Conservation (phyloP, 495 filamentous ascomycete species). For the Aspergillus cavernicola region DNA sequence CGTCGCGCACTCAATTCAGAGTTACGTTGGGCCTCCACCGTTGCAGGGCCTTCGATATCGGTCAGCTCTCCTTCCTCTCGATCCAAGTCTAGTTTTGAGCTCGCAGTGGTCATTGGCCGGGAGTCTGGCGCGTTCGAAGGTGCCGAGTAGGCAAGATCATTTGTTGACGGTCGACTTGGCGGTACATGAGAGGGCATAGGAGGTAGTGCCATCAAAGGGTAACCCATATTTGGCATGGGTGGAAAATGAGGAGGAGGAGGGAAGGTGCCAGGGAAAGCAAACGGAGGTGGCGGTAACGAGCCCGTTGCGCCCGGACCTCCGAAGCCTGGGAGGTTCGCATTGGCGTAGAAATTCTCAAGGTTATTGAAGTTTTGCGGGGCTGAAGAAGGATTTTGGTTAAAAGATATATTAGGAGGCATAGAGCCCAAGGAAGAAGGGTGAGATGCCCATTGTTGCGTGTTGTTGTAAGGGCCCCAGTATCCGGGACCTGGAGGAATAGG, state of each 20-base stretch:
- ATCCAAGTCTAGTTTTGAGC: slow-evolving; percentile 17
- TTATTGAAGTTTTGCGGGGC: slow-evolving; percentile 20
- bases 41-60: slow-evolving; percentile 52
- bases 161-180: slow-evolving; percentile 3
- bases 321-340: slow-evolving; percentile 25
- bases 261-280: slow-evolving; percentile 30
- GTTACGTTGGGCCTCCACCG: slow-evolving; percentile 18
- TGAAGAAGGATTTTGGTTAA: slow-evolving; percentile 14
- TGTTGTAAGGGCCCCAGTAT: slow-evolving; percentile 41
- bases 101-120: slow-evolving; percentile 2
- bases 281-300: slow-evolving; percentile 28
- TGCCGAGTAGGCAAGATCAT: slow-evolving; percentile 2
- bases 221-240: slow-evolving; percentile 23
- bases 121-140: slow-evolving; percentile 1
- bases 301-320: slow-evolving; percentile 19
- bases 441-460: slow-evolving; percentile 33
- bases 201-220: slow-evolving; percentile 22
- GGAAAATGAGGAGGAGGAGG: slow-evolving; percentile 27
- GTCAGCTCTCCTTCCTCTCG: slow-evolving; percentile 75
- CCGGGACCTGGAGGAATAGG: slow-evolving; percentile 42
- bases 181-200: slow-evolving; percentile 14
- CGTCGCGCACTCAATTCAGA: not conserved
- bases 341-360: slow-evolving; percentile 24
- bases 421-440: slow-evolving; percentile 19
- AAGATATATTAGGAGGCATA: slow-evolving; percentile 20